Evolutionary conservation across 2,329 filamentous ascomycete genomes (phyloP), one percentile per base, ranked within the genome.

Genomic region (Claviceps purpurea): DNA sequence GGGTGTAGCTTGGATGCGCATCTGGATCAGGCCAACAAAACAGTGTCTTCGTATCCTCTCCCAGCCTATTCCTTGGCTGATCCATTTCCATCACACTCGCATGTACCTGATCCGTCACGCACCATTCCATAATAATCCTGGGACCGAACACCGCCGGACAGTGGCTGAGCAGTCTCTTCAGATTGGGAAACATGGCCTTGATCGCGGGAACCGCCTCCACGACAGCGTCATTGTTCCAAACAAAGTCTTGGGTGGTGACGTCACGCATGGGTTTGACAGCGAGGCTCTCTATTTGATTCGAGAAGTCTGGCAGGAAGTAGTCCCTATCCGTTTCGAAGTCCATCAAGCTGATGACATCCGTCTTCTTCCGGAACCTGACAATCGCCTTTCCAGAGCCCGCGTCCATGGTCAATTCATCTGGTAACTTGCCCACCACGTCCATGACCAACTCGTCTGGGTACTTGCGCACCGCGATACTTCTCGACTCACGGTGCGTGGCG

Each of bases 401-500:
- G 2, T 64, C 58, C 1, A 72, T 59, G 30, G 37, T 49, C 26
- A 71, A 54, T 13, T 61, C 55, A 10, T 30, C 26, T 30, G 26
- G 26, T 30, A 30, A 30, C 26, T 10, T 10, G 26, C 26, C 26
- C 26, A 30, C 26, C 8, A 30, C 26, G 26, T 30, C 26, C 26
- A 30, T 30, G 26, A 2, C 26, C 8, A 30, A 10, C 26, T 30
- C 26, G 22, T 72, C 56, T 0, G 69, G 69, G 8, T 64, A 65
- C 3, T 52, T 56, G 7, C 56, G 59, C 41, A 62, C 54, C 4
- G 61, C 68, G 3, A 69, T 51, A 13, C 52, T 56, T 24, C 69
- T 68, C 18, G 66, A 67, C 55, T 70, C 68, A 7, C 60, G 57
- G 41, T 68, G 61, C 10, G 66, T 61, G 1, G 67, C 62, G 34